phyloP scores from a whole-genome alignment of 2,329 filamentous ascomycete genomes.

The Aspergillus sp. region DNA sequence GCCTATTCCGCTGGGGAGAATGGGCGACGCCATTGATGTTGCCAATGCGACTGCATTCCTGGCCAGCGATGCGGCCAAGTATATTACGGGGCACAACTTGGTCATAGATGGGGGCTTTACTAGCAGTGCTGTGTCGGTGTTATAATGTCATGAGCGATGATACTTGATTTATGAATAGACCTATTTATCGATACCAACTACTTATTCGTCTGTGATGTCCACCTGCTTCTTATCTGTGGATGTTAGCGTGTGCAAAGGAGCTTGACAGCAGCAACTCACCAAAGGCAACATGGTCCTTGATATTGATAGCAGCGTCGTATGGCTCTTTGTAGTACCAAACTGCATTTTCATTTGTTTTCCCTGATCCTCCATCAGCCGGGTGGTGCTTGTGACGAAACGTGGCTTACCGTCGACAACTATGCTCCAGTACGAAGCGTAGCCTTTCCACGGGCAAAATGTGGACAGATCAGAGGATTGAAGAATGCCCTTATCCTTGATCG shows the following conservation, averaged over 20 bases:
- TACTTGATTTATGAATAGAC: neutral
- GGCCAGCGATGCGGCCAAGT: conserved; percentile 27
- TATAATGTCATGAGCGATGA: neutral
- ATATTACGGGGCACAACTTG: conserved; percentile 37
- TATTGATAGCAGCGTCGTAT: conserved; percentile 49
- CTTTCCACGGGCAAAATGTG: conserved; percentile 59
- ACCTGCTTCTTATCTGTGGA: neutral
- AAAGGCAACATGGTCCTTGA: conserved; percentile 59
- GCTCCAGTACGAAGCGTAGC: conserved; percentile 57
- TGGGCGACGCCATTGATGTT: conserved; percentile 37
- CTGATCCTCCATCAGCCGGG: conserved; percentile 24
- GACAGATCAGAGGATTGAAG: conserved; percentile 48
- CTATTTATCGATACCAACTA: conserved; percentile 2
- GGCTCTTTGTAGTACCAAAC: conserved; percentile 61
- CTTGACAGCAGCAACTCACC: conserved; percentile 45
- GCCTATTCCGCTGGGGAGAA: conserved; percentile 31
- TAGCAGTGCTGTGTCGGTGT: neutral
- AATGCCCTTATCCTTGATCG: conserved; percentile 45
- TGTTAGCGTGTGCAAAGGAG: neutral
- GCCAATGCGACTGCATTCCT: conserved; percentile 35
- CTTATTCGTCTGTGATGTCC: neutral
- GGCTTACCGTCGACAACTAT: conserved; percentile 49
- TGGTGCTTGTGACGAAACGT: neutral
- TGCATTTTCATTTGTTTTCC: conserved; percentile 51
- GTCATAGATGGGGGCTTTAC: conserved; percentile 39